Evolutionary conservation across 768 basidiomycete species (phyloP), one percentile per base, ranked within the genome.

Genomic region (Paxillus involutus): DNA sequence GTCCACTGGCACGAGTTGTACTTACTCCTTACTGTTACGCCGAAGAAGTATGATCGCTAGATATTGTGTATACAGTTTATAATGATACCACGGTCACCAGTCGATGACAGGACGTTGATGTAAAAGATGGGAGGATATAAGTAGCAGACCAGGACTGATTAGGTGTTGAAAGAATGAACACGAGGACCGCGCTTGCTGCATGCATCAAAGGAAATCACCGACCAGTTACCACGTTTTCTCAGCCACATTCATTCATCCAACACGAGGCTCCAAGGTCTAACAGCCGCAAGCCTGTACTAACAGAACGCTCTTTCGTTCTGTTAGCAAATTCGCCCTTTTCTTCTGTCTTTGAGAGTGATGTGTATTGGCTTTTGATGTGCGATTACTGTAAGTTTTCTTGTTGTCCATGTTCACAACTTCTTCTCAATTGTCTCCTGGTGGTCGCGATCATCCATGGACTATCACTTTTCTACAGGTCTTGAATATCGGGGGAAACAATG

Each of bases 201-300:
- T 59, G 57, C 52, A 53, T 58, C 52, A 58, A 49, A 60, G 52
- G 58, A 59, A 59, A 68, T 66, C 59, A 56, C 59, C 69, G 54
- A 66, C 67, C 36, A 39, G 17, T 46, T 29, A 46, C 46, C 57
- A 67, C 68, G 70, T 71, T 69, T 67, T 68, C 70, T 68, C 68
- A 70, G 68, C 68, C 68, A 70, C 68, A 46, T 39, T 33, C 26
- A 30, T 46, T 47, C 48, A 44, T 43, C 51, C 60, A 61, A 63
- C 70, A 70, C 68, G 68, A 71, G 68, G 68, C 56, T 59, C 6
- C 51, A 55, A 46, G 58, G 53, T 57, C 59, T 26, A 41, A 37
- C 62, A 50, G 21, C 58, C 42, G 49, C 53, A 47, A 51, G 50
- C 36, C 49, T 10, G 41, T 39, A 47, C 53, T 16, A 36, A 30